Evolutionary conservation across 495 filamentous ascomycete species (phyloP), one percentile per base, ranked within the genome.

Genomic region (Lentithecium fluviatile): DNA sequence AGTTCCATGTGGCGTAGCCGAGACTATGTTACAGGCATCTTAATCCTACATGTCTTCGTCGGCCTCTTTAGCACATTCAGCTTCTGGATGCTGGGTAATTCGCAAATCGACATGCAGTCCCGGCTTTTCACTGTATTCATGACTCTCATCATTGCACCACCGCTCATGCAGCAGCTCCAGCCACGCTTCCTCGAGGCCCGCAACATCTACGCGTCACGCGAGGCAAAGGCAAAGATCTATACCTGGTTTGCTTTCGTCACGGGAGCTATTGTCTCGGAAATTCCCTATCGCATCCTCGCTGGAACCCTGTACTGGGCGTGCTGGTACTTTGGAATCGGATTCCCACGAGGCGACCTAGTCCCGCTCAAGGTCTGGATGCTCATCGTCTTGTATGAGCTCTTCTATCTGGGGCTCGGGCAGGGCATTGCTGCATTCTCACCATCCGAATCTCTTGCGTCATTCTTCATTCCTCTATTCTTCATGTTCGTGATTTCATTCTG

Each of bases 311-410:
- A 84, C 69, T 86, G 82, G 57, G 62, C 73, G 26, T 83, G 80
- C 69, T 86, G 77, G 75, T 86, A 85, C 69, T 86, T 79, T 70
- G 80, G 79, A 0, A 77, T 75, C 8, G 82, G 83, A 0, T 77
- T 85, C 52, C 78, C 80, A 0, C 21, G 49, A 5, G 60, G 67
- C 1, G 64, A 79, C 7, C 70, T 65, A 26, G 73, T 80, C 45
- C 78, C 83, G 15, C 74, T 76, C 32, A 67, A 65, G 2, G 70
- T 66, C 0, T 69, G 78, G 26, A 77, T 80, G 56, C 71, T 77
- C 53, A 75, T 79, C 73, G 58, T 80, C 2, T 65, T 76, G 53
- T 80, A 78, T 56, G 73, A 80, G 58, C 74, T 80, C 45, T 49
- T 79, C 13, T 79, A 79, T 62, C 79, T 77, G 0, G 73, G 72